phyloP scores from a whole-genome alignment of 768 basidiomycete genomes.

The Exidia glandulosa region DNA sequence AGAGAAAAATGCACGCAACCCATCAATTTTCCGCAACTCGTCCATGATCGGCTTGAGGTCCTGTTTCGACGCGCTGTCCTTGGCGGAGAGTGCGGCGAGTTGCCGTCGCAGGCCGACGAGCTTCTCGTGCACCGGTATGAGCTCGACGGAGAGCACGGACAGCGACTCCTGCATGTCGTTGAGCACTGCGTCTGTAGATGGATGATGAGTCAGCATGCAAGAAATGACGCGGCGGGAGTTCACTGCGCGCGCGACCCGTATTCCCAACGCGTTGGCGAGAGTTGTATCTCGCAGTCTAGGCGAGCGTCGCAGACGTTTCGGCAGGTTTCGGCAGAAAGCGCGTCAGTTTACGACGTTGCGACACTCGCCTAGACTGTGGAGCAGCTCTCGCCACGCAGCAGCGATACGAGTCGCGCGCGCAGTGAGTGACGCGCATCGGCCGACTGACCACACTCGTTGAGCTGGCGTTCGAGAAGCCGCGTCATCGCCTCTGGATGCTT shows the following conservation, averaged over 20 bases:
- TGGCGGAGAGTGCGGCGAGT: conserved; percentile 78
- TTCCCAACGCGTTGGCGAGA: no score
- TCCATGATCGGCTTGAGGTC: conserved; percentile 86
- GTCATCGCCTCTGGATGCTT: conserved; percentile 83
- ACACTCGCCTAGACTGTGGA: no score
- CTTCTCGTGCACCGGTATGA: conserved; percentile 82
- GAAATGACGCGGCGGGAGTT: background rate
- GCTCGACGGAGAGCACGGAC: conserved; percentile 78
- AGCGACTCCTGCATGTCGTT: conserved; percentile 72
- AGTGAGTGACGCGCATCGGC: no score
- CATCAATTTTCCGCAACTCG: conserved; percentile 91
- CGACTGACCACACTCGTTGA: conserved; percentile 83
- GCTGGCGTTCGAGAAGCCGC: conserved; percentile 79
- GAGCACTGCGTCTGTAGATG: conserved; percentile 56
- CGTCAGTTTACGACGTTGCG: no score
- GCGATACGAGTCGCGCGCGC: no score
- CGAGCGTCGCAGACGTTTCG: no score
- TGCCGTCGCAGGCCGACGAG: conserved; percentile 82
- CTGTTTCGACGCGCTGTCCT: conserved; percentile 71
- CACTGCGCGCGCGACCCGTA: no score
- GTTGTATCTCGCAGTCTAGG: no score
- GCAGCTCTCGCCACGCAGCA: no score
- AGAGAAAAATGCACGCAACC: conserved; percentile 55
- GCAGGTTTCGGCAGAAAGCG: no score
- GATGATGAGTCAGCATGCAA: background rate